These are phyloP conservation scores for Fragaria iinumae DNA, from an alignment of 306 rosid genomes.

Conservation along the genomic window DNA sequence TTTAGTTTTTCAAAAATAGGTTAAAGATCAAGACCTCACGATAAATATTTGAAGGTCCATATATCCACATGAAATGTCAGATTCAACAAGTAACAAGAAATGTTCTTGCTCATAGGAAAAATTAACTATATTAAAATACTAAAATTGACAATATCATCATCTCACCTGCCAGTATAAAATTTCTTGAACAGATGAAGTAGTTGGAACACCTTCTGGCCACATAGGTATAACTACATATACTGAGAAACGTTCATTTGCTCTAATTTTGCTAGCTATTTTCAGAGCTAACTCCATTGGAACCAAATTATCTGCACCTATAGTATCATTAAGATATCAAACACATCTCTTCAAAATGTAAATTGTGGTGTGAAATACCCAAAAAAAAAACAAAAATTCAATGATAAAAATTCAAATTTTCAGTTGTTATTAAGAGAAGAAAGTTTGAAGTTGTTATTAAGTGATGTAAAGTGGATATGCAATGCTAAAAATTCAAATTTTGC, in stretches of 20 bases:
- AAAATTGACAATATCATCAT: neutral
- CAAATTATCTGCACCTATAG: slow-evolving; percentile 65
- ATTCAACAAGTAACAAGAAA: too few relatives aligned
- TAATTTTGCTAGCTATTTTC: slow-evolving; percentile 59
- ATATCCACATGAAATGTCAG: too few relatives aligned
- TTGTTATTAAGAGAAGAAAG: too few relatives aligned
- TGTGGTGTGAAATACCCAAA: neutral
- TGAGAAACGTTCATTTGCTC: slow-evolving; percentile 50
- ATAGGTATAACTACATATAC: slow-evolving; percentile 66
- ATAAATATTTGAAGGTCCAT: too few relatives aligned
- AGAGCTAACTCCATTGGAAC: slow-evolving; percentile 71
- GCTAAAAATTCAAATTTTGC: too few relatives aligned
- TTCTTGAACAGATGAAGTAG: slow-evolving; percentile 68
- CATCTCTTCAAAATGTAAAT: neutral
- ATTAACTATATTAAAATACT: too few relatives aligned
- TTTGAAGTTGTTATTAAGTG: too few relatives aligned
- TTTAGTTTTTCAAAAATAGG: too few relatives aligned
- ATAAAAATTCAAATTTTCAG: too few relatives aligned
- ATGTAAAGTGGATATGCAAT: neutral
- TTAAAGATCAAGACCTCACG: neutral
- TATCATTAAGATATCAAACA: slow-evolving; percentile 16
- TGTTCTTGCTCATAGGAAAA: too few relatives aligned
- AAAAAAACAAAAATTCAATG: too few relatives aligned
- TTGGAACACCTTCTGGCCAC: slow-evolving; percentile 86
- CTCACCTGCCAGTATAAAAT: slow-evolving; percentile 75